Evolutionary conservation across 148 eudicot genomes (phyloP).

Genomic region (Persicaria maculosa): DNA sequence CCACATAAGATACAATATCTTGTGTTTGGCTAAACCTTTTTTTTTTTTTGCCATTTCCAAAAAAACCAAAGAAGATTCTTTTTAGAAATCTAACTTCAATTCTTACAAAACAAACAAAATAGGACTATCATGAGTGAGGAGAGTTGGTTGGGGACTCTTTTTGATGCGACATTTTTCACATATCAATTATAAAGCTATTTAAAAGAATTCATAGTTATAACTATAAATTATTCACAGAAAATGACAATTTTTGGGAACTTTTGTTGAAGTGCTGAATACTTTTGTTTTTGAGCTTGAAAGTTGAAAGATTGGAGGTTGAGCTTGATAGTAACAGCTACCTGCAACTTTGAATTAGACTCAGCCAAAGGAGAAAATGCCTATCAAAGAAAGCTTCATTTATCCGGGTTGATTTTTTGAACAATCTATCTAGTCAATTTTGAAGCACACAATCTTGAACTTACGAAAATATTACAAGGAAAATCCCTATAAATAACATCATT

Average conservation of each 20-base stretch:
- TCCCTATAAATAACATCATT: background rate
- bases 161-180: background rate
- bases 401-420: background rate
- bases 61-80: too few species aligned
- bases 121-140: too few species aligned
- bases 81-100: too few species aligned
- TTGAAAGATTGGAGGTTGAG: background rate
- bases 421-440: background rate
- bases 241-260: background rate
- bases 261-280: background rate
- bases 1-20: too few species aligned
- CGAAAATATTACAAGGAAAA: background rate
- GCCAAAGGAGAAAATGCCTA: background rate
- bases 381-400: background rate
- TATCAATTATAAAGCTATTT: background rate
- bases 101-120: too few species aligned
- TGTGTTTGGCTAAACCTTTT: too few species aligned
- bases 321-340: background rate
- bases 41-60: too few species aligned
- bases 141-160: background rate
- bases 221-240: background rate
- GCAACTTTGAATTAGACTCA: background rate
- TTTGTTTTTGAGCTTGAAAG: background rate
- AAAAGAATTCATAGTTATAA: background rate
- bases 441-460: background rate